Base-by-base conservation (phyloP, 306 rosid species). In the Carpinus viminea region DNA sequence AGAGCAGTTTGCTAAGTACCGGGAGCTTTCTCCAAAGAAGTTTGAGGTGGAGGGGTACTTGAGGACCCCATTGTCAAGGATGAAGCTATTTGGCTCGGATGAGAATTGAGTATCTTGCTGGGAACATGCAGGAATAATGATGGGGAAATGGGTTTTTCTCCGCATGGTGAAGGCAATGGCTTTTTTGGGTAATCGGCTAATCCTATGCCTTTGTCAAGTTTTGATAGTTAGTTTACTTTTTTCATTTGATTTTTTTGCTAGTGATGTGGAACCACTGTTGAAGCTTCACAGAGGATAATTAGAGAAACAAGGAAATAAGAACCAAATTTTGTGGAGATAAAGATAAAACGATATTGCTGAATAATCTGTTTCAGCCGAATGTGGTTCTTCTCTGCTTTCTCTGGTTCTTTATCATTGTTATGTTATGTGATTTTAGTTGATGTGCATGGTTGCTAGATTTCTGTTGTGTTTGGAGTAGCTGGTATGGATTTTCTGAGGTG, bases 21-120 rank as follows among this genome's bases (percentile, higher is more conserved):
- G 88, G 51, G 89, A 91, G 66, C 88, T 92, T 65, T 91, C 97
- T 17, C 98, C 97, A 0, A 94, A 91, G 84, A 92, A 94, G 79
- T 91, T 91, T 48, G 97, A 94, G 80, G 97, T 92, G 59, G 98
- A 94, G 74, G 97, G 98, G 0, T 92, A 87, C 80, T 85, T 91
- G 83, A 83, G 97, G 73, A 79, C 85, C 18, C 91, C 97, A 59
- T 81, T 94, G 84, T 94, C 98, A 4, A 87, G 88, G 84, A 86
- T 92, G 86, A 94, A 94, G 86, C 77, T 92, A 2, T 91, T 91
- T 77, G 96, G 95, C 53, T 74, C 91, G 0, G 92, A 94, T 62
- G 90, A 92, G 80, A 89, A 88, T 81, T 94, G 79, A 89, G 66
- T 74, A 84, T 72, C 51, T 15, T 9, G 11, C 80, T 46, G 79